Percentiles rank a stretch among this genome's conserved stretches.
Conservation (phyloP, 768 basidiomycete species). For the Lactifluus pinguis region DNA sequence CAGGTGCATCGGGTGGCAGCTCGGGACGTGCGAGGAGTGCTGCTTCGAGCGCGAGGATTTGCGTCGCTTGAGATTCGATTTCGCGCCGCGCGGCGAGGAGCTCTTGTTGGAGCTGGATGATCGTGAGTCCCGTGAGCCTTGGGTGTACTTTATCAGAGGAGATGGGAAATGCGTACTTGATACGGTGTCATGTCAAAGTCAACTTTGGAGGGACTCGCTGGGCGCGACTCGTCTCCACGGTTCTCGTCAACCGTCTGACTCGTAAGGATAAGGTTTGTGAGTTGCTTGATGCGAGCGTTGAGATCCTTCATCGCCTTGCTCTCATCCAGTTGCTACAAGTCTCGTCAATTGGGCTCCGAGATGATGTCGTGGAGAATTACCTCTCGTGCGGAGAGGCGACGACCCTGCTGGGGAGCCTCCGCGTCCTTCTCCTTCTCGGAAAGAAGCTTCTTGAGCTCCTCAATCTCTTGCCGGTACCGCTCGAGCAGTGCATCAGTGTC, state of each 20-base stretch:
- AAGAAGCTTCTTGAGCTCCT: conserved; percentile 70
- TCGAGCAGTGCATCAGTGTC: conserved; percentile 92
- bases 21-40: conserved; percentile 65
- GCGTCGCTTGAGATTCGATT: conserved; percentile 70
- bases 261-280: conserved; percentile 79
- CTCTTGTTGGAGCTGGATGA: conserved; percentile 74
- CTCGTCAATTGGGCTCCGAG: not conserved
- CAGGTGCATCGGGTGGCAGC: conserved; percentile 53
- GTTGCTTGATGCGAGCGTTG: conserved; percentile 68
- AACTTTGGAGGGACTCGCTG: conserved; percentile 77
- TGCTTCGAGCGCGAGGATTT: conserved; percentile 77
- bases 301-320: conserved; percentile 79
- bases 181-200: conserved; percentile 88
- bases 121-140: not conserved
- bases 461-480: conserved; percentile 90
- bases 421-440: conserved; percentile 49
- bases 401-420: conserved; percentile 41
- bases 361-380: conserved; percentile 20
- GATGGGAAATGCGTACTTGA: conserved; percentile 41
- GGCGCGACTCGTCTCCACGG: conserved; percentile 61
- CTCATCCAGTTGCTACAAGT: conserved; percentile 67
- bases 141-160: not conserved
- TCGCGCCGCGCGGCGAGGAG: conserved; percentile 70
- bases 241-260: conserved; percentile 71
- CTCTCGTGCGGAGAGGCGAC: conserved; percentile 40